Evolutionary conservation across 441 rosid genomes (phyloP).

Genomic region (Melastoma candidum): DNA sequence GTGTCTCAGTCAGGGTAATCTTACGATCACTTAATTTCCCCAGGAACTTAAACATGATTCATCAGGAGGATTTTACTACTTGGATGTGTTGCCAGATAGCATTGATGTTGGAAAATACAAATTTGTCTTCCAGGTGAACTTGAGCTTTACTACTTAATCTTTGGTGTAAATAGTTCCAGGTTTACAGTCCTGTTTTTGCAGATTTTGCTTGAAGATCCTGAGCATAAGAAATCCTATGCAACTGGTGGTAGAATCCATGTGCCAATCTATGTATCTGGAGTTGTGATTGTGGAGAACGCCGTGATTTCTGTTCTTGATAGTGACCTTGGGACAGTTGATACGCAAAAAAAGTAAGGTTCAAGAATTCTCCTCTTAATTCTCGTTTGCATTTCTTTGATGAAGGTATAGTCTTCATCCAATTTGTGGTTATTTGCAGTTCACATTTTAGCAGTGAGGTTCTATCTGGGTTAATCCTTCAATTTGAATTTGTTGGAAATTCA

Average conservation of each 20-base stretch:
- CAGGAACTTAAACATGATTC: slow-evolving; percentile 78
- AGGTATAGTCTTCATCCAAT: too few relatives aligned
- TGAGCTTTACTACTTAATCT: slow-evolving; percentile 10
- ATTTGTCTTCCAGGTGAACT: slow-evolving; percentile 74
- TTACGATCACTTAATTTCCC: slow-evolving; percentile 10
- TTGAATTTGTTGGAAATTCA: slow-evolving; percentile 17
- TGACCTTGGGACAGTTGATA: slow-evolving; percentile 70
- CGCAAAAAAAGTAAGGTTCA: slow-evolving; percentile 48
- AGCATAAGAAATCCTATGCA: slow-evolving; percentile 41
- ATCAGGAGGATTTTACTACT: slow-evolving; percentile 28
- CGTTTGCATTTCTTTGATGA: slow-evolving; percentile 3
- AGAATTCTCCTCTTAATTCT: slow-evolving; percentile 9
- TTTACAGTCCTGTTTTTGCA: slow-evolving; percentile 15
- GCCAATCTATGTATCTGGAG: slow-evolving; percentile 52
- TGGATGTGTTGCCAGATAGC: slow-evolving; percentile 43
- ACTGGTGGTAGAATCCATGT: slow-evolving; percentile 53
- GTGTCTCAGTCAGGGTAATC: slow-evolving; percentile 2
- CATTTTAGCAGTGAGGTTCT: too few relatives aligned
- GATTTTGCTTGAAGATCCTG: slow-evolving; percentile 55
- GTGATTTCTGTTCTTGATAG: slow-evolving; percentile 77
- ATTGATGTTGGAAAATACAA: slow-evolving; percentile 74
- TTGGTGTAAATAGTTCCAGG: slow-evolving; percentile 6
- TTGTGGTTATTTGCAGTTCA: too few relatives aligned
- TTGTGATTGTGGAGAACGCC: slow-evolving; percentile 47
- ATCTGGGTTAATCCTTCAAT: too few relatives aligned